Evolutionary conservation across 768 basidiomycete species (phyloP), one percentile per base, ranked within the genome.

Genomic region (Kwoniella bestiolae): DNA sequence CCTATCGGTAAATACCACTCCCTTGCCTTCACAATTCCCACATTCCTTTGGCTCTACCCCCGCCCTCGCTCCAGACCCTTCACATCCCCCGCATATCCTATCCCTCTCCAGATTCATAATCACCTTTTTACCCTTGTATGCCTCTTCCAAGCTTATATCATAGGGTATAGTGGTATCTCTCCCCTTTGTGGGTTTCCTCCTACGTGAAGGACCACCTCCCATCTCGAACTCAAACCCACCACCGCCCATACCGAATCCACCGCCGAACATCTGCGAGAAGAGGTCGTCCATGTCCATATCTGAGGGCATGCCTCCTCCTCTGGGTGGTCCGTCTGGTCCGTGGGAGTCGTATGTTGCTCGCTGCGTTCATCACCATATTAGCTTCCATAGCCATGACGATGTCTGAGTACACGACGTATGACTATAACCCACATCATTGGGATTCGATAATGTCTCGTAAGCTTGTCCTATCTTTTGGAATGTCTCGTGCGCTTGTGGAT

Each of bases 381-480:
- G n/a, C n/a, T n/a, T n/a, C n/a, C n/a, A n/a, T n/a, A n/a, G n/a
- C n/a, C n/a, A n/a, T n/a, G n/a, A n/a, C n/a, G n/a, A n/a, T n/a
- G n/a, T n/a, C n/a, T n/a, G n/a, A n/a, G n/a, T n/a, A n/a, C n/a
- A n/a, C n/a, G n/a, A n/a, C n/a, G n/a, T n/a, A n/a, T n/a, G 26
- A 25, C 45, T 5, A 32, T 41, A 31, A 55, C 76, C 16, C 23
- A 74, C 77, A 11, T 73, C 71, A 56, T 79, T 65, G 0, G 75
- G 75, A 60, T 79, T 65, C n/a, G 71, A 76, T 6, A 79, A 65
- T 1, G 71, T 73, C 50, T 79, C 77, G 46, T 79, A 79, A 89
- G 93, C 93, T 21, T 92, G 89, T 46, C 87, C 89, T 83, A 94
- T 89, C 76, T 91, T 90, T 80, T 95, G 93, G 72, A 95, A 95